Percentiles rank a stretch among this genome's conserved stretches.
phyloP scores from a whole-genome alignment of 306 rosid genomes.

The Trichosanthes truncata region DNA sequence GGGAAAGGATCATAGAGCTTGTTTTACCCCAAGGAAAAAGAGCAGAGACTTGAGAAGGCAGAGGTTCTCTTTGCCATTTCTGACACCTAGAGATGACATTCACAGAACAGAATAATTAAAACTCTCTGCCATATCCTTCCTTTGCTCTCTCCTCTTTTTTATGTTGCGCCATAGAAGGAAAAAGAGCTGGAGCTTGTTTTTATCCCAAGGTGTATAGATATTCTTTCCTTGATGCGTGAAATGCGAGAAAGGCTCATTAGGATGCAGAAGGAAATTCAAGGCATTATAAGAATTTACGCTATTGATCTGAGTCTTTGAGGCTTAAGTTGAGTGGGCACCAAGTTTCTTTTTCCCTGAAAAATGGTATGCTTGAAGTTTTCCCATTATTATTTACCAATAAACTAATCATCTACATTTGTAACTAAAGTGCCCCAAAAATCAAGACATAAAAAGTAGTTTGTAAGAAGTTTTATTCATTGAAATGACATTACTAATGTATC shows the following conservation, averaged over 20 bases:
- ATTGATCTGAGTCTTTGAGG: background rate
- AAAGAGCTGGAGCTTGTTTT: background rate
- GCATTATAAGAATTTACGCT: background rate
- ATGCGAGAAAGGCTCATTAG: background rate
- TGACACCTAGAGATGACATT: slow-evolving; percentile 3
- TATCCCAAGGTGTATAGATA: background rate
- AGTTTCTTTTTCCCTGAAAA: background rate
- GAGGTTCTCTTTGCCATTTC: background rate
- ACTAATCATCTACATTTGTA: background rate
- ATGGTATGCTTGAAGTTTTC: background rate
- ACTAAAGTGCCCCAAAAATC: background rate
- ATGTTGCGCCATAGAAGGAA: background rate
- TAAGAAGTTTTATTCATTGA: background rate
- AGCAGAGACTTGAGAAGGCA: background rate
- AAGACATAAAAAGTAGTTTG: background rate
- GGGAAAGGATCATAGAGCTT: background rate
- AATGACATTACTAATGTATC: background rate
- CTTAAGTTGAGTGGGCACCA: background rate
- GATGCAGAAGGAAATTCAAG: background rate
- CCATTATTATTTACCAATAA: background rate
- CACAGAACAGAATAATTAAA: background rate
- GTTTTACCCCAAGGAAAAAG: background rate
- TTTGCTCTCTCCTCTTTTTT: background rate
- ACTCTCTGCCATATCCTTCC: background rate
- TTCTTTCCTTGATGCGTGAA: background rate